Evolutionary conservation across 2,329 filamentous ascomycete species (phyloP), one percentile per base, ranked within the genome.

Genomic region (Beauveria pseudobassiana): DNA sequence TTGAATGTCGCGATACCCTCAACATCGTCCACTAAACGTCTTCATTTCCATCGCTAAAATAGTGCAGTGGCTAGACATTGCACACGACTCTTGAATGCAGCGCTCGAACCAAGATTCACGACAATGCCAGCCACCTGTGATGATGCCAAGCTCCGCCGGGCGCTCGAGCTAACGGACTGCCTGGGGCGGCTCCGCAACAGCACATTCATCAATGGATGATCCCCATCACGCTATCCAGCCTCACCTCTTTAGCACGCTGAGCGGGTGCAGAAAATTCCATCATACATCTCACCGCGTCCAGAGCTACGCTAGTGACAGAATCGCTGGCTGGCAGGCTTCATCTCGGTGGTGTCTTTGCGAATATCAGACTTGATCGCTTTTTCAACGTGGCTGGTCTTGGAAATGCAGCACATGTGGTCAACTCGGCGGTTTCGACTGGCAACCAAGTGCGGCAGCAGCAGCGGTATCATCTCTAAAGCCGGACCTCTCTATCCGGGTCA

Each of bases 401-500:
- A 30, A 34, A 60, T 60, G 57, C 57, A 60, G 57, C 57, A 60
- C 38, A 26, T 60, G 40, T 60, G 45, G n/a, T n/a, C 38, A n/a
- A 40, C 18, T 43, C 10, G 22, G n/a, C n/a, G 38, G 45, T 9
- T 46, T 30, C 4, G 38, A 43, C 48, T 14, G 57, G 56, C 34
- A 59, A 43, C 3, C 20, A 48, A 58, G 16, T 16, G 34, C 38
- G 48, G 56, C 16, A 26, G 46, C 46, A 28, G 34, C 46, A 51
- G 30, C 34, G 34, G 56, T 30, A 45, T 14, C 8, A 42, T 28
- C 20, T 38, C 18, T 43, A 48, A 7, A 9, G 2, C 18, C 20
- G 45, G 20, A 48, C 6, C n/a, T 6, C 24, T n/a, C 52, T 10
- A 28, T 45, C 24, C n/a, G 16, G 9, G n/a, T 16, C 34, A 38